Conservation (phyloP, 441 rosid species). For the Populus hybrid region DNA sequence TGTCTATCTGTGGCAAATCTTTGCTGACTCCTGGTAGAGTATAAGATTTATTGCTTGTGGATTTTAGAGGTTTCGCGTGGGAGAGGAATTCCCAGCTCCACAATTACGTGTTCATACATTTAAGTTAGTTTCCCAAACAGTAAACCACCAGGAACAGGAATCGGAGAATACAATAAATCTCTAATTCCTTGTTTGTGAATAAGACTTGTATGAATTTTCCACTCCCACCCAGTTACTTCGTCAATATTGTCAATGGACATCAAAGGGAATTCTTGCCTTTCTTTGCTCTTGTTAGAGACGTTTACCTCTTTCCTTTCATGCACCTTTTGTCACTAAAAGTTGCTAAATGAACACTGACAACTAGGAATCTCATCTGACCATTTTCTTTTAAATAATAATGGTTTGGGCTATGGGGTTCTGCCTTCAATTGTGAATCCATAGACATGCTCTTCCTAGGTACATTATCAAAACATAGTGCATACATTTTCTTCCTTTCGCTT, state of each 20-base stretch:
- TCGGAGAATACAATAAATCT: not conserved
- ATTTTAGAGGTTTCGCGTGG: not conserved
- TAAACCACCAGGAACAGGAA: not conserved
- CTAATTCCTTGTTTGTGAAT: not conserved
- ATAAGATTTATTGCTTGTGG: not conserved
- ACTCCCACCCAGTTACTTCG: not conserved
- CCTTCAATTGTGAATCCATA: not conserved
- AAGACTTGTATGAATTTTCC: not conserved
- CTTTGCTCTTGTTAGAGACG: not conserved
- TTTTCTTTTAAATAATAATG: not conserved
- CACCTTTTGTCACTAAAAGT: not conserved
- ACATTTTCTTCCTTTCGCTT: not conserved
- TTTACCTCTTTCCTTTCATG: no score
- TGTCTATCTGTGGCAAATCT: not conserved
- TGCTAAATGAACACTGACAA: not conserved
- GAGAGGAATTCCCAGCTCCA: not conserved
- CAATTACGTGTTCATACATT: not conserved
- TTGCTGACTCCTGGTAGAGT: not conserved
- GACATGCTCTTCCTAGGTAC: not conserved
- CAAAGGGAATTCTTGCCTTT: not conserved
- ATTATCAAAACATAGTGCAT: not conserved
- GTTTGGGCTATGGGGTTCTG: not conserved
- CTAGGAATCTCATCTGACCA: not conserved
- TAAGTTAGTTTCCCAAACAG: not conserved
- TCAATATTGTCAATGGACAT: not conserved